Base-by-base conservation (phyloP, 495 filamentous ascomycete species). In the Cladorrhinum samala region DNA sequence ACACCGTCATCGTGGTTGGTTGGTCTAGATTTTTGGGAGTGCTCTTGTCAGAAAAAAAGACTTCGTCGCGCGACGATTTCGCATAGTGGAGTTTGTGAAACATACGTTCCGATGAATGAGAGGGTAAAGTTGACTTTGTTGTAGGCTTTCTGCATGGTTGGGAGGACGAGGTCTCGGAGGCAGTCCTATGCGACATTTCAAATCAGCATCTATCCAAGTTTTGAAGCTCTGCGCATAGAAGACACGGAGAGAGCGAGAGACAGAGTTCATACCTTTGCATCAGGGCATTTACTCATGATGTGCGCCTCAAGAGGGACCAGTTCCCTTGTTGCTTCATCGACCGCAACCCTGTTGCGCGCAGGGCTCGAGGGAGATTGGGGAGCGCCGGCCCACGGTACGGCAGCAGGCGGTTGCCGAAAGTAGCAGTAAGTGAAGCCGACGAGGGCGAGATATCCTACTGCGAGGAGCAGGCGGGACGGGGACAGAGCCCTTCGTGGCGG, bases 211-310 rank as follows among this genome's bases (percentile, higher is more conserved):
- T 30, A 24, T 9, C 4, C 25, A n/a, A 21, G 16, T 3, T 45
- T 25, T 1, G 27, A 42, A 1, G 2, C 18, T 18, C n/a, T 30
- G 24, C n/a, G 18, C 19, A 38, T 9, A 17, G 13, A 16, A 25
- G 20, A n/a, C n/a, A n/a, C n/a, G n/a, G n/a, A n/a, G n/a, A n/a
- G n/a, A n/a, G n/a, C n/a, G n/a, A n/a, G n/a, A n/a, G n/a, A n/a
- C 14, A 11, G 27, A 27, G 11, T 42, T 46, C 67, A 17, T 49
- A 73, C 72, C 64, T 71, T 77, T 2, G 88, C 86, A 67, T 94
- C 89, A 1, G 93, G 93, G 60, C 93, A 98, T 73, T 97, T 96
- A 69, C 85, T 87, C 86, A 95, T 96, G 55, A 95, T 87, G 63
- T 94, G 89, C 50, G 88, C 87, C 63, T 98, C 93, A 8, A 98